A percentile compares a stretch with the other conserved stretches of the same genome.
These are phyloP conservation scores for Lignosus rhinocerotis DNA, from an alignment of 1,284 basidiomycete genomes.

Conservation along the genomic window DNA sequence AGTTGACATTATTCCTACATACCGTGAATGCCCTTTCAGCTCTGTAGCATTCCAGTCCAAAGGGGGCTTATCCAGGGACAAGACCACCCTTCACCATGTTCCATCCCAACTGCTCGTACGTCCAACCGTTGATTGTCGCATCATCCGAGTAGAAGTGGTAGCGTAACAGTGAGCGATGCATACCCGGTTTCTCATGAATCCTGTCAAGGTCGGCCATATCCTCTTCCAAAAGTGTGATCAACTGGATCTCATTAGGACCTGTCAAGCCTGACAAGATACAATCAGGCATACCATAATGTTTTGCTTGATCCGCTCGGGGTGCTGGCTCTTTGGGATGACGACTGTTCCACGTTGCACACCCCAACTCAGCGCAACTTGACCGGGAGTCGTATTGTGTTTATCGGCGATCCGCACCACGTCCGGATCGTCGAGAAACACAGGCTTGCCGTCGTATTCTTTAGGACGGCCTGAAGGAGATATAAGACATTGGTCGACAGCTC, in stretches of 20 bases:
- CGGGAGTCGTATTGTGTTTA: constrained; percentile 44
- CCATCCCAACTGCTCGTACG: constrained; percentile 52
- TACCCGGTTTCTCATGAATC: constrained; percentile 45
- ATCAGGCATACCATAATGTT: constrained; percentile 44
- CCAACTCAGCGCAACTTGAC: constrained; percentile 57
- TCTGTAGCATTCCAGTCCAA: too few species aligned
- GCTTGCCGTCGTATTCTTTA: constrained; percentile 22
- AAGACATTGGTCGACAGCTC: not conserved
- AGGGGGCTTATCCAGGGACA: constrained; percentile 16
- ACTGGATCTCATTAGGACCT: constrained; percentile 25
- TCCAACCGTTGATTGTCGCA: constrained; percentile 48
- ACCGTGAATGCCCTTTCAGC: too few species aligned
- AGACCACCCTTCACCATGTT: constrained; percentile 43
- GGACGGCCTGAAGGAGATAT: constrained; percentile 18
- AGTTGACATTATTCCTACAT: not conserved
- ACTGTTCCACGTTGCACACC: constrained; percentile 43
- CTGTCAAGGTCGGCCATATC: constrained; percentile 41
- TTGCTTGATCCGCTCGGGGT: constrained; percentile 44
- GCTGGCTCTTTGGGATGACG: constrained; percentile 53
- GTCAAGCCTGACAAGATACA: not conserved
- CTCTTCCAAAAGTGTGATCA: constrained; percentile 38
- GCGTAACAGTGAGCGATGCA: constrained; percentile 44
- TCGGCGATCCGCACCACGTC: constrained; percentile 46
- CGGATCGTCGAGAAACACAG: constrained; percentile 29
- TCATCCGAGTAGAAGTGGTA: constrained; percentile 34